Percentiles rank a stretch among this genome's conserved stretches.
phyloP scores from a whole-genome alignment of 331 rosid genomes.

The Cydonia oblonga region DNA sequence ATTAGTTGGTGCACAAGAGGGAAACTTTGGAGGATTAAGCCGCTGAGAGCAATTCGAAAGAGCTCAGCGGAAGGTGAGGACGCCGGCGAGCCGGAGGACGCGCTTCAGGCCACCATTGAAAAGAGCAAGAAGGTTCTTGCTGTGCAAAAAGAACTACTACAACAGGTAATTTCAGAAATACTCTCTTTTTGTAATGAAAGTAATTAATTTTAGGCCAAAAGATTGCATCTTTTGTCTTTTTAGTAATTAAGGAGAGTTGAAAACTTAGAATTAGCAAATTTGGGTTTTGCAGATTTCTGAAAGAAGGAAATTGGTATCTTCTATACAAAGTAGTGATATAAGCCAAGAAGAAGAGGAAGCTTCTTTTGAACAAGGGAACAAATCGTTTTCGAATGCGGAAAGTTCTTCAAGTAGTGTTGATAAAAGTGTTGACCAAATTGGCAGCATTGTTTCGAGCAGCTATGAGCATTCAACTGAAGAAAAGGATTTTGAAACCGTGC shows the following conservation, averaged over 20 bases:
- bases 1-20: slow-evolving; percentile 25
- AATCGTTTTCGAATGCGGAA: slow-evolving; percentile 16
- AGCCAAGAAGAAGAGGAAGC: slow-evolving; percentile 25
- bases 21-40: slow-evolving; percentile 24
- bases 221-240: not conserved
- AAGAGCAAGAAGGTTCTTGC: slow-evolving; percentile 82
- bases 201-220: not conserved
- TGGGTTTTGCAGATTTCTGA: slow-evolving; percentile 61
- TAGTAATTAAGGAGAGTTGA: not conserved
- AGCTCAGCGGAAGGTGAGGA: slow-evolving; percentile 25
- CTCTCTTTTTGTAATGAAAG: not conserved
- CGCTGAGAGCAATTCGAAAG: slow-evolving; percentile 28
- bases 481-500: slow-evolving; percentile 25
- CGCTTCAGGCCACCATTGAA: slow-evolving; percentile 56
- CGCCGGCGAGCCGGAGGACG: slow-evolving; percentile 44
- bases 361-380: slow-evolving; percentile 28
- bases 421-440: slow-evolving; percentile 24
- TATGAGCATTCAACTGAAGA: slow-evolving; percentile 22
- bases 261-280: not conserved
- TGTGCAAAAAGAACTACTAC: slow-evolving; percentile 60
- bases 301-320: slow-evolving; percentile 57
- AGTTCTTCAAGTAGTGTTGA: slow-evolving; percentile 11
- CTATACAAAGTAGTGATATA: slow-evolving; percentile 30
- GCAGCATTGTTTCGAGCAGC: slow-evolving; percentile 19
- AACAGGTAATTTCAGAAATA: slow-evolving; percentile 40